Evolutionary conservation across 179 eudicot species (phyloP), one percentile per base, ranked within the genome.

Genomic region (Spinacia oleracea): DNA sequence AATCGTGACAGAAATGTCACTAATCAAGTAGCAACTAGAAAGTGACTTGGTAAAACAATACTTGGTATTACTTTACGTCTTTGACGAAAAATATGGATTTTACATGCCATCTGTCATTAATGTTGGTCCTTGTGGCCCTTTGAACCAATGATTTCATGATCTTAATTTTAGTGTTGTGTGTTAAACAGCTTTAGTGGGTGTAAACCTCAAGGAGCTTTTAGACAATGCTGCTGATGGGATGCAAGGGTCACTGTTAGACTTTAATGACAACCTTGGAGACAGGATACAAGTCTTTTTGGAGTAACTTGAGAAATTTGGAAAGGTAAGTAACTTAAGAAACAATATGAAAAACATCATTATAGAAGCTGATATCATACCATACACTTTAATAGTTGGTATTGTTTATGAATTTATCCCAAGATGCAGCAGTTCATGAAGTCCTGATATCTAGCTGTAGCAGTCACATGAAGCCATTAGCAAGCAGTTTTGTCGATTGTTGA

Each of bases 241-340:
- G 75, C 89, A 92, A 80, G 97, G 97, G 74, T 89, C 89, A 84
- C 85, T 85, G 79, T 74, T 95, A 59, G 98, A 95, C 88, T 95
- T 95, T 60, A 85, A 83, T 9, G 98, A 95, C 77, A 73, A 85
- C n/a, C 80, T 75, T 72, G 98, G 98, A 42, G 98, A 95, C 79
- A 83, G 98, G 87, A 95, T 95, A 75, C 95, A 93, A 84, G 95
- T 93, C 29, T 89, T 90, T 81, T 81, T 95, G 75, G 98, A 93
- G 81, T 93, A 83, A n/a, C n/a, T n/a, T n/a, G n/a, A 69, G 69
- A 55, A 66, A 3, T 31, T 23, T 46, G 73, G n/a, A 70, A 70
- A 46, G 73, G 73, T 46, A 72, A 25, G 25, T 50, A 71, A 27
- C 45, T 50, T 32, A 20, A 18, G 34, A 72, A 3, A 42, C 63